Conservation (phyloP, 2,329 filamentous ascomycete genomes). For the Monosporascus ibericus region DNA sequence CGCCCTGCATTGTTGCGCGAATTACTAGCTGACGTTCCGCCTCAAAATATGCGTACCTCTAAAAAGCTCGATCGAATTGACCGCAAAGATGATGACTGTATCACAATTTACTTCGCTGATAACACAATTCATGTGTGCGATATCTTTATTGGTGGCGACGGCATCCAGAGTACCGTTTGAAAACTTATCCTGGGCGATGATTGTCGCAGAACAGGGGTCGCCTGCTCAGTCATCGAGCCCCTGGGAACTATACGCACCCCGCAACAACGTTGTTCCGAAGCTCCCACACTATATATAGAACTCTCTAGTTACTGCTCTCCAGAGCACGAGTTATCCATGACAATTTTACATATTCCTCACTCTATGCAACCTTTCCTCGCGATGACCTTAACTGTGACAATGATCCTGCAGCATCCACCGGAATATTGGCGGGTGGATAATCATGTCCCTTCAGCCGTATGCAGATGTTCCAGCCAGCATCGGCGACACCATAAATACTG, state of each 20-base stretch:
- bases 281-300: no score
- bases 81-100: neutral
- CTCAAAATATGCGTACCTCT: constrained; percentile 14
- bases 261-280: no score
- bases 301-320: no score
- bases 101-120: constrained; percentile 14
- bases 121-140: constrained; percentile 22
- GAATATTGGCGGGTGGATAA: constrained; percentile 14
- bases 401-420: constrained; percentile 8
- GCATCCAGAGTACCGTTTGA: constrained; percentile 31
- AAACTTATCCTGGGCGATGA: constrained; percentile 26
- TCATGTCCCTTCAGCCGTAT: constrained; percentile 17
- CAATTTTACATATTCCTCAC: no score
- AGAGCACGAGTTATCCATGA: no score
- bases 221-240: no score
- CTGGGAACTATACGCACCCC: no score
- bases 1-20: constrained; percentile 12
- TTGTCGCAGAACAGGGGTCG: no score
- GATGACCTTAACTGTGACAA: no score
- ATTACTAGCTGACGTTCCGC: constrained; percentile 9
- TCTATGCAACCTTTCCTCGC: no score
- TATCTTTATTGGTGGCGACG: constrained; percentile 33
- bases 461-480: constrained; percentile 11
- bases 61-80: constrained; percentile 13
- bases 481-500: constrained; percentile 3